These are phyloP conservation scores for Raphanus hybrid DNA, from an alignment of 441 rosid genomes.

Conservation along the genomic window DNA sequence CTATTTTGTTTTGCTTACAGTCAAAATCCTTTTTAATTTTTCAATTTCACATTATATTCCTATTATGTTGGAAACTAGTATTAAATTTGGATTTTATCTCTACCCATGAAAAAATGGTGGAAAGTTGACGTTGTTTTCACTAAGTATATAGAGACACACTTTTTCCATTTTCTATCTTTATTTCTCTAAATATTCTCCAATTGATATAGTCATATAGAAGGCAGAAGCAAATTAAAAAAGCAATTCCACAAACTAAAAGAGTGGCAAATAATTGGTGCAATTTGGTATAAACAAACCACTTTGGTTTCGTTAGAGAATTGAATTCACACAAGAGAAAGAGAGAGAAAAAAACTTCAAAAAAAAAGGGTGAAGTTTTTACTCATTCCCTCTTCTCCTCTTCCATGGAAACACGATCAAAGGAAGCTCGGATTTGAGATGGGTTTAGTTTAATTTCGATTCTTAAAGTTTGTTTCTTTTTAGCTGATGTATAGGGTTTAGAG, in stretches of 20 bases:
- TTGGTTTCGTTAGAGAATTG: slow-evolving; percentile 12
- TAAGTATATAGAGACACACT: not conserved
- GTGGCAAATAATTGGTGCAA: not conserved
- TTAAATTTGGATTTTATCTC: not conserved
- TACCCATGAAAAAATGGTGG: slow-evolving; percentile 17
- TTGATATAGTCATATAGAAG: not conserved
- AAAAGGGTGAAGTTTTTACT: slow-evolving; percentile 19
- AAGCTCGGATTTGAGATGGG: slow-evolving; percentile 19
- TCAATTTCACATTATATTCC: not conserved
- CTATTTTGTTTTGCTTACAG: not conserved
- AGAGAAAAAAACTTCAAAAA: not conserved
- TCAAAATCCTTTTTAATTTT: slow-evolving; percentile 20
- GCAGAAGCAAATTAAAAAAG: slow-evolving; percentile 24
- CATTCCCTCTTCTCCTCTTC: not conserved
- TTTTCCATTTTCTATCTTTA: slow-evolving; percentile 8
- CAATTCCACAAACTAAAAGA: slow-evolving; percentile 32
- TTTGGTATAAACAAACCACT: slow-evolving; percentile 21
- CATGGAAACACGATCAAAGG: not conserved
- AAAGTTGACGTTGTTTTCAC: slow-evolving; percentile 27
- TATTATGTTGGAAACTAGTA: slow-evolving; percentile 11
- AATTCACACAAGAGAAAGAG: too few relatives aligned
- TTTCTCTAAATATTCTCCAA: slow-evolving; percentile 3
- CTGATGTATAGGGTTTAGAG: slow-evolving; percentile 15
- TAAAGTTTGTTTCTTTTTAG: slow-evolving; percentile 17
- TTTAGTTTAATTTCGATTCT: slow-evolving; percentile 19